Conservation (phyloP, 305 asterid species). For the Solanum chacoense region DNA sequence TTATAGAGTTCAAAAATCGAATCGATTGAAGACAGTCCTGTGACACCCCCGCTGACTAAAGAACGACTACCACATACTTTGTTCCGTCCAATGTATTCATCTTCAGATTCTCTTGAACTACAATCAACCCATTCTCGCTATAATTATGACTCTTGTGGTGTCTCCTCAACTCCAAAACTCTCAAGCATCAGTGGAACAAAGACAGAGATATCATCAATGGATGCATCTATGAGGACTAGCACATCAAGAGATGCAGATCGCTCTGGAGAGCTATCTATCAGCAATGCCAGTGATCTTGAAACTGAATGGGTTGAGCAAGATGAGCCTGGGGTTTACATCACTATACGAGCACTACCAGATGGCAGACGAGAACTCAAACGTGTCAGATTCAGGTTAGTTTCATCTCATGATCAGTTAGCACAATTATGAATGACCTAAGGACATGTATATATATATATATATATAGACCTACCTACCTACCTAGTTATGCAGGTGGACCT, state of each 20-base stretch:
- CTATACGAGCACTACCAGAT: conserved; percentile 64
- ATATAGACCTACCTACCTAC: too few relatives aligned
- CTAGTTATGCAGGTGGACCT: not conserved
- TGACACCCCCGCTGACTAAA: conserved; percentile 60
- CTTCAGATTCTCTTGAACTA: conserved; percentile 55
- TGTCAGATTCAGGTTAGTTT: conserved; percentile 72
- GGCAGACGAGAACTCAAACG: conserved; percentile 80
- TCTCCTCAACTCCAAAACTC: conserved; percentile 66
- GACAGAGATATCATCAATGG: conserved; percentile 65
- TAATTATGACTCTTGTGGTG: conserved; percentile 55
- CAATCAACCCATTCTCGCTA: conserved; percentile 41
- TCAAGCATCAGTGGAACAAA: conserved; percentile 69
- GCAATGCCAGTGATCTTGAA: conserved; percentile 79
- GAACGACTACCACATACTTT: conserved; percentile 65
- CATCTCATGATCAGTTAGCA: not conserved
- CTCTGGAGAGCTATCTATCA: conserved; percentile 64
- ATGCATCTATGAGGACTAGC: conserved; percentile 59
- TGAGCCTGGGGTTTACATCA: conserved; percentile 77
- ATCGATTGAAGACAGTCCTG: conserved; percentile 58
- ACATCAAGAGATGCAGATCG: conserved; percentile 68
- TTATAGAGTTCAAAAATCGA: conserved; percentile 49
- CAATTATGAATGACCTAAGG: not conserved
- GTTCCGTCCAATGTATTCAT: conserved; percentile 53
- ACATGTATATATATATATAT: too few relatives aligned
- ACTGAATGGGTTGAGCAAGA: conserved; percentile 87